These are phyloP conservation scores for Alternaria angustiovoidea DNA, from an alignment of 2,329 filamentous ascomycete species.

Conservation along the genomic window DNA sequence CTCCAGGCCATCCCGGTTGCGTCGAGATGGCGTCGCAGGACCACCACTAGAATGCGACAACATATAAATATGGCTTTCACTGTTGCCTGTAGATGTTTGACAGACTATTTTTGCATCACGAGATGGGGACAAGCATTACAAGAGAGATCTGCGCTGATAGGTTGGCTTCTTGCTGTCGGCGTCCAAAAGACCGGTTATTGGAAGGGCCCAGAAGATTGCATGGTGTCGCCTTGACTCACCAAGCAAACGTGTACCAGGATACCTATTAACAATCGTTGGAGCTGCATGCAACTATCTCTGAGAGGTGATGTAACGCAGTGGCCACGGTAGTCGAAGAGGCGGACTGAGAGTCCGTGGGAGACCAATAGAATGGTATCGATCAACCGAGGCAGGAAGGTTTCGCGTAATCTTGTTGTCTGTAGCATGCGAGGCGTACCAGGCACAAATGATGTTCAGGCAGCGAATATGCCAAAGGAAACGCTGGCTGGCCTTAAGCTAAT, in stretches of 20 bases:
- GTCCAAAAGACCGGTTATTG: constrained; percentile 10
- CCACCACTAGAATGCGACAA: constrained; percentile 27
- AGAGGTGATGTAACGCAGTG: constrained; percentile 19
- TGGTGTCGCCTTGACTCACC: constrained; percentile 26
- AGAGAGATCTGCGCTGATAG: constrained; percentile 17
- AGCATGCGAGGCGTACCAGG: constrained; percentile 10
- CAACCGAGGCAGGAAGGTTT: neutral
- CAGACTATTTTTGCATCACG: constrained; percentile 40
- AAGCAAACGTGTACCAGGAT: neutral
- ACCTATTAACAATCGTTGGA: constrained; percentile 30
- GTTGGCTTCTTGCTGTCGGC: constrained; percentile 24
- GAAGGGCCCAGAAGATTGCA: constrained; percentile 21
- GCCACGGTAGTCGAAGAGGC: constrained; percentile 15
- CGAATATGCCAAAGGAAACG: neutral
- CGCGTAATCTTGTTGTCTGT: constrained; percentile 12
- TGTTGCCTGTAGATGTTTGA: constrained; percentile 24
- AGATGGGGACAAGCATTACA: constrained; percentile 41
- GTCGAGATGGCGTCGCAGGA: constrained; percentile 13
- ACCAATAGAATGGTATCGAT: neutral
- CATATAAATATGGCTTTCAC: constrained; percentile 24
- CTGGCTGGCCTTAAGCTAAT: constrained; percentile 2
- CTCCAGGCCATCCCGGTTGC: neutral
- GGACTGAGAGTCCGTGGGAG: constrained; percentile 1
- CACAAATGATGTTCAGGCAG: constrained; percentile 8
- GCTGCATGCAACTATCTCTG: constrained; percentile 25